Evolutionary conservation across 495 filamentous ascomycete genomes (phyloP).

Genomic region (Bacidia gigantensis): DNA sequence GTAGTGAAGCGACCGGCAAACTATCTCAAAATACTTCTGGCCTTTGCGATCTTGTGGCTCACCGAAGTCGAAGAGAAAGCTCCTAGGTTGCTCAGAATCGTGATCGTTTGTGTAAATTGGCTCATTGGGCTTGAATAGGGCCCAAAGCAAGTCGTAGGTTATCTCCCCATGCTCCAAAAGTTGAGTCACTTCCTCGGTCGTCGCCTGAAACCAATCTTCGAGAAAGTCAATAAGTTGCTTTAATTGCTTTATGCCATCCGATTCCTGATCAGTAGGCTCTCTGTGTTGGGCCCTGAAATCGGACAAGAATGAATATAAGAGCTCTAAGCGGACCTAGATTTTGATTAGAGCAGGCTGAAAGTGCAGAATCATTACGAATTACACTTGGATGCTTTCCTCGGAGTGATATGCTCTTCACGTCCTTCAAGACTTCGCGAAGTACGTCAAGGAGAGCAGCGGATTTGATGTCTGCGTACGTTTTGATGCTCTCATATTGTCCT

Average conservation of each 20-base stretch:
- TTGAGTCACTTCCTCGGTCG: conserved; percentile 23
- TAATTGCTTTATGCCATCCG: conserved; percentile 20
- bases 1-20: conserved; percentile 30
- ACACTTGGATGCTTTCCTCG: conserved; percentile 20
- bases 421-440: conserved; percentile 19
- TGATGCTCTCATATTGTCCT: conserved; percentile 8
- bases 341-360: background rate
- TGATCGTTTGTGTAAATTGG: conserved; percentile 30
- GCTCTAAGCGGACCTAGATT: conserved; percentile 11
- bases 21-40: conserved; percentile 24
- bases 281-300: conserved; percentile 19
- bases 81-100: conserved; percentile 27
- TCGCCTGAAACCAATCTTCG: conserved; percentile 23
- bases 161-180: conserved; percentile 30
- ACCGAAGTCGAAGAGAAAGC: conserved; percentile 18
- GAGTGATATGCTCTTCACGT: conserved; percentile 23
- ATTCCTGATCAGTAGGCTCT: background rate
- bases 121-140: conserved; percentile 30
- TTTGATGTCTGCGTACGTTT: conserved; percentile 18
- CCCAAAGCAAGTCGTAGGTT: conserved; percentile 34
- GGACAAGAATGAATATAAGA: conserved; percentile 24
- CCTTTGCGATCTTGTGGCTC: conserved; percentile 19
- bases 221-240: conserved; percentile 29
- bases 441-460: conserved; percentile 21
- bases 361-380: background rate